Evolutionary conservation across 2,329 filamentous ascomycete genomes (phyloP), one percentile per base, ranked within the genome.

Genomic region (Hypoxylon sp.): DNA sequence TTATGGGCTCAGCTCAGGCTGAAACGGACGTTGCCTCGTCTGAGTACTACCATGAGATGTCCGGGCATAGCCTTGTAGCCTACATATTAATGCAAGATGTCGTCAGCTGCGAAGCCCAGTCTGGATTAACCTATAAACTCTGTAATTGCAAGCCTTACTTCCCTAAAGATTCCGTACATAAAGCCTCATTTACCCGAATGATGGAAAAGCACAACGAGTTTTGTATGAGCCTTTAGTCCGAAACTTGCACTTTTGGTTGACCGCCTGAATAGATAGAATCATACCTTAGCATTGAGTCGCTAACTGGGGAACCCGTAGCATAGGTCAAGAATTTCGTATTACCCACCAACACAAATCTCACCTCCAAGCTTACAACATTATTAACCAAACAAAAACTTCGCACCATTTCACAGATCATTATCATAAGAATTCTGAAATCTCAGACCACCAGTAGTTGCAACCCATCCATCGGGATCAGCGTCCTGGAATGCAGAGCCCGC

Each of bases 401-500:
- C 15, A 5, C 3, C 24, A 34, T 11, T 28, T 49, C n/a, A 48
- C 28, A 48, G 44, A 30, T 48, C 44, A 3, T 48, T 24, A 3
- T 48, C 44, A 11, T 48, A 48, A 6, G 26, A 6, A 30, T 48
- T 39, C 43, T 34, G 52, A 39, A 62, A 32, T 34, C 19, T 13
- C 41, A 50, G 7, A 22, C 13, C 37, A 24, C 28, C 13, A 19
- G 15, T 3, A 3, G 20, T 49, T 2, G 37, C n/a, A 34, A 32
- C 44, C 68, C 64, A 69, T 22, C 17, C 59, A 46, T 64, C 67
- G 8, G 78, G 76, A 59, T 80, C 76, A 1, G 75, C 79, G 68
- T 81, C 79, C 7, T 72, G 71, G 62, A 78, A 79, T 1, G 70
- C 74, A 2, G 78, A 79, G 1, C 80, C 82, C 6, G 79, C 73